Conservation (phyloP, 768 basidiomycete genomes). For the Pisolithus marmoratus region DNA sequence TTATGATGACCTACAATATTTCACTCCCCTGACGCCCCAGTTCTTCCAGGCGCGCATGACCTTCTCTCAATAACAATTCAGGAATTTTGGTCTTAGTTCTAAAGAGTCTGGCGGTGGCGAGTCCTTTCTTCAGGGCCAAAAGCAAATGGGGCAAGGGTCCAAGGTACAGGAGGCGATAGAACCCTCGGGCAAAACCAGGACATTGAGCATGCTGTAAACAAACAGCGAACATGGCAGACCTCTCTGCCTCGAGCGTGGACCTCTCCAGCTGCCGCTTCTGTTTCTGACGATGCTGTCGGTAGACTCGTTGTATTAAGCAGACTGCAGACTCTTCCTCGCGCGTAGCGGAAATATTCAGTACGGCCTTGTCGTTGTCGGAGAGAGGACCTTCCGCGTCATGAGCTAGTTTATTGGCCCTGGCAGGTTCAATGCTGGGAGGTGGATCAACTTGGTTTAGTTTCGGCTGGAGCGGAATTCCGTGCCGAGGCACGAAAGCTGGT, state of each 20-base stretch:
- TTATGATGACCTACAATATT: slow-evolving; percentile 1
- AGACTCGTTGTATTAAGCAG: slow-evolving; percentile 15
- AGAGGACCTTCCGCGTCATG: too few species aligned
- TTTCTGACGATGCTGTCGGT: slow-evolving; percentile 6
- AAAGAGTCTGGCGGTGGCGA: slow-evolving; percentile 15
- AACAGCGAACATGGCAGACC: slow-evolving; percentile 18
- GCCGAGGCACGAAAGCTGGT: slow-evolving; percentile 14
- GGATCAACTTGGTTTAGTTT: not conserved
- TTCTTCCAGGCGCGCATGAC: slow-evolving; percentile 32
- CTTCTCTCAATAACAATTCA: slow-evolving; percentile 19
- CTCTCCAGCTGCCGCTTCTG: slow-evolving; percentile 6
- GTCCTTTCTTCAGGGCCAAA: slow-evolving; percentile 33
- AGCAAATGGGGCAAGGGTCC: slow-evolving; percentile 36
- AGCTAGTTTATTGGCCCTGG: too few species aligned
- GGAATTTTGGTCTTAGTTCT: slow-evolving; percentile 28
- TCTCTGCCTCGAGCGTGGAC: slow-evolving; percentile 14
- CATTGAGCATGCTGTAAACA: slow-evolving; percentile 24
- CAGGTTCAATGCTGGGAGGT: not conserved
- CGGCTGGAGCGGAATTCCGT: not conserved
- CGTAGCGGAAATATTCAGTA: not conserved
- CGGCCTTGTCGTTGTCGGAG: too few species aligned
- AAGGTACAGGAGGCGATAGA: slow-evolving; percentile 34
- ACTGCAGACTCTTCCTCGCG: slow-evolving; percentile 16
- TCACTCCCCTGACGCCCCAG: slow-evolving; percentile 15
- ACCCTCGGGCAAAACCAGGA: slow-evolving; percentile 22